Conservation (phyloP, 179 eudicot species). For the Drosera spatulata region DNA sequence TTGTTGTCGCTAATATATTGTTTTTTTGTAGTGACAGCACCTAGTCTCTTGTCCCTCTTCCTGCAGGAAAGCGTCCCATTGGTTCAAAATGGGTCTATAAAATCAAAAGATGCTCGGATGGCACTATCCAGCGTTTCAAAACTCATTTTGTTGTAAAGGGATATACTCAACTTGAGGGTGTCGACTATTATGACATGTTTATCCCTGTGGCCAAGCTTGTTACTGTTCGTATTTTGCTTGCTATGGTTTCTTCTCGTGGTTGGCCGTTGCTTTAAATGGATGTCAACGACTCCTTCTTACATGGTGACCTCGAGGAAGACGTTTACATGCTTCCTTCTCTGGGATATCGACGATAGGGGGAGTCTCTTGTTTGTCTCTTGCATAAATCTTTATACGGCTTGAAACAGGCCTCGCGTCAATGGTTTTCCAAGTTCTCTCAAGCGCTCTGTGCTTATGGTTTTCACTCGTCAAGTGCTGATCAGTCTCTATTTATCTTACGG, state of each 20-base stretch:
- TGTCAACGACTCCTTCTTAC: not conserved
- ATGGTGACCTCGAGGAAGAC: not conserved
- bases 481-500: not conserved
- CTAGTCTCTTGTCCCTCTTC: no score
- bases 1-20: no score
- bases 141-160: not conserved
- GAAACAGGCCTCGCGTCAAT: conserved; percentile 1
- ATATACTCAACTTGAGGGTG: not conserved
- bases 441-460: not conserved
- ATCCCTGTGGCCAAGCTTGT: not conserved
- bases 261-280: not conserved
- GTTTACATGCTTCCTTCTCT: not conserved
- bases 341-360: not conserved
- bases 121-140: not conserved
- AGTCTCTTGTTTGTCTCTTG: not conserved
- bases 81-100: not conserved
- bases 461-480: not conserved
- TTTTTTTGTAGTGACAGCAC: no score
- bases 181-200: not conserved
- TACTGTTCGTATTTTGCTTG: not conserved
- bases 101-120: not conserved
- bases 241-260: not conserved
- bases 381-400: not conserved
- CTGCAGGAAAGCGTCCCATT: not conserved
- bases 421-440: not conserved